These are phyloP conservation scores for Mycogone perniciosa DNA, from an alignment of 2,329 filamentous ascomycete species.

Conservation along the genomic window DNA sequence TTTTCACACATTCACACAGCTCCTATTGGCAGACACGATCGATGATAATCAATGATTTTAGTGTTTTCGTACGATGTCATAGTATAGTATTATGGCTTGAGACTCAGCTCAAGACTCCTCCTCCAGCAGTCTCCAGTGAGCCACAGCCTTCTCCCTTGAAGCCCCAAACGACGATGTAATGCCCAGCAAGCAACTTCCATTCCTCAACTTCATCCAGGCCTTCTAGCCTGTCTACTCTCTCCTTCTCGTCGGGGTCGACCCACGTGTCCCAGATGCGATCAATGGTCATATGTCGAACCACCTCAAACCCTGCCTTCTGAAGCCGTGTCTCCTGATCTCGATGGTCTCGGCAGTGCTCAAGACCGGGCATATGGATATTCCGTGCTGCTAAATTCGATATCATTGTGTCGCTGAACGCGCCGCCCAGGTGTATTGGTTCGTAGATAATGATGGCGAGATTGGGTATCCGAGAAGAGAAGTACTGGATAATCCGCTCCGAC, in stretches of 20 bases:
- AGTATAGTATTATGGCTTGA: too few species aligned
- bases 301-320: constrained; percentile 56
- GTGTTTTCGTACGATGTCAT: too few species aligned
- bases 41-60: too few species aligned
- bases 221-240: constrained; percentile 71
- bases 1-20: too few species aligned
- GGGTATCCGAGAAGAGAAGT: constrained; percentile 51
- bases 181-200: constrained; percentile 76
- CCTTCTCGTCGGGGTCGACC: constrained; percentile 65
- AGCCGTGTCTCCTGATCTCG: constrained; percentile 64
- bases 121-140: constrained; percentile 15
- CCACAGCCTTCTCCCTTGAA: constrained; percentile 46
- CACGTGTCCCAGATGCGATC: constrained; percentile 68
- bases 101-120: background rate
- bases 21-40: too few species aligned
- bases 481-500: constrained; percentile 57
- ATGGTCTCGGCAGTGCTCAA: constrained; percentile 64
- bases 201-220: constrained; percentile 95
- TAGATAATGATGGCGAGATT: constrained; percentile 65
- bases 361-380: constrained; percentile 76
- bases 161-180: constrained; percentile 89
- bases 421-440: constrained; percentile 78
- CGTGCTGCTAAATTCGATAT: constrained; percentile 77
- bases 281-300: constrained; percentile 38
- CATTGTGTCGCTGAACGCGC: constrained; percentile 90